Evolutionary conservation across 306 rosid species (phyloP).

Genomic region (Spatholobus suberectus): DNA sequence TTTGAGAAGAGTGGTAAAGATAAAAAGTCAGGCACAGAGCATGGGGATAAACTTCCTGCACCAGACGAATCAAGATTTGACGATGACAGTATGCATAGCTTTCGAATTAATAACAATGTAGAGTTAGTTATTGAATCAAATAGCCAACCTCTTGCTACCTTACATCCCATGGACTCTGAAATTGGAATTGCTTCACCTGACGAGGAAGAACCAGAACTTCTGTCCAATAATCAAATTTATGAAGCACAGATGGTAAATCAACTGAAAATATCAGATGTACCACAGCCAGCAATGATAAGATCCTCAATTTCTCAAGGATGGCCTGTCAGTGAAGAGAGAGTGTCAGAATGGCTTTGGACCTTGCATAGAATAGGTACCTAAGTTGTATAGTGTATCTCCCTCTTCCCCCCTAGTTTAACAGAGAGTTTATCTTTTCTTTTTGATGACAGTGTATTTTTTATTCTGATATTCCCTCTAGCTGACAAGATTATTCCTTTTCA

Average conservation of each 20-base stretch:
- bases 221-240: slow-evolving; percentile 44
- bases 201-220: slow-evolving; percentile 52
- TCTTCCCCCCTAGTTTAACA: slow-evolving; percentile 21
- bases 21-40: slow-evolving; percentile 46
- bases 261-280: slow-evolving; percentile 76
- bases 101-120: slow-evolving; percentile 71
- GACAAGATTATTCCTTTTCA: slow-evolving; percentile 48
- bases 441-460: slow-evolving; percentile 7
- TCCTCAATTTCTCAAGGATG: slow-evolving; percentile 54
- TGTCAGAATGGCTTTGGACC: slow-evolving; percentile 98
- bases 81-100: slow-evolving; percentile 74
- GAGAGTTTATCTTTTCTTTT: slow-evolving; percentile 16
- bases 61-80: slow-evolving; percentile 54
- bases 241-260: slow-evolving; percentile 55
- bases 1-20: slow-evolving; percentile 62
- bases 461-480: slow-evolving; percentile 40
- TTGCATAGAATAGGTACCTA: slow-evolving; percentile 85
- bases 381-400: slow-evolving; percentile 4
- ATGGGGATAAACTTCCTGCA: slow-evolving; percentile 44
- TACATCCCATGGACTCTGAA: slow-evolving; percentile 56
- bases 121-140: slow-evolving; percentile 76
- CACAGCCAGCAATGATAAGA: slow-evolving; percentile 56
- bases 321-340: slow-evolving; percentile 62
- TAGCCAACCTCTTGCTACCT: slow-evolving; percentile 51
- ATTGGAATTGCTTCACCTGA: slow-evolving; percentile 62